Conservation (phyloP, 495 filamentous ascomycete species). For the Aspergillus ellipticus region DNA sequence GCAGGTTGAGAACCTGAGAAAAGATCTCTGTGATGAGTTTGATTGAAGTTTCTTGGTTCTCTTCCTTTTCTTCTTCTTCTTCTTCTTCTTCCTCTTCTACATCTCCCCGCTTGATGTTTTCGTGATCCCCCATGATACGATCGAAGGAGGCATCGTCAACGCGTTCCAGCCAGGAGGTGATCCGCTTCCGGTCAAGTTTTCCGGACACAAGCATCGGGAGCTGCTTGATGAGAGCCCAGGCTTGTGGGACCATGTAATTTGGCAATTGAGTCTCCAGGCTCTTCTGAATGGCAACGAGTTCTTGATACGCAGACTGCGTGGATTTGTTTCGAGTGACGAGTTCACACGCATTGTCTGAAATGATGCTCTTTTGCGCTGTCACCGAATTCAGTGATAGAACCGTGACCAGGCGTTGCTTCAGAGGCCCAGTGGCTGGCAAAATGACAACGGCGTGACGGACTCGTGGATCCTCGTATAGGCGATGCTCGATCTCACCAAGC, state of each 20-base stretch:
- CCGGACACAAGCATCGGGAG: conserved; percentile 49
- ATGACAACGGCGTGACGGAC: conserved; percentile 47
- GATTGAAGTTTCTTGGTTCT: conserved; percentile 21
- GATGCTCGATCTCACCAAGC: conserved; percentile 49
- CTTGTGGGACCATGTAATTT: conserved; percentile 47
- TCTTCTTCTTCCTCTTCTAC: conserved; percentile 26
- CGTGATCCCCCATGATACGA: conserved; percentile 38
- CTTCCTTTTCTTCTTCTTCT: conserved; percentile 24
- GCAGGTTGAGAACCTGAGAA: conserved; percentile 47
- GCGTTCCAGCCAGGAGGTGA: conserved; percentile 41
- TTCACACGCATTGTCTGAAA: conserved; percentile 32
- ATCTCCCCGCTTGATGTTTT: conserved; percentile 26
- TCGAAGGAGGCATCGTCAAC: conserved; percentile 34
- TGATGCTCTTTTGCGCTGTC: conserved; percentile 23
- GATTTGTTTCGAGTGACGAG: conserved; percentile 28
- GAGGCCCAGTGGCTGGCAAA: conserved; percentile 37
- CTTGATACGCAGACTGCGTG: conserved; percentile 23
- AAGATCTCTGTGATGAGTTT: conserved; percentile 38
- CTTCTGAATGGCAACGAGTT: conserved; percentile 31
- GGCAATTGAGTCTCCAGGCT: conserved; percentile 36
- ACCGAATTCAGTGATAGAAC: conserved; percentile 39
- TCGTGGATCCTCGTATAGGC: conserved; percentile 28
- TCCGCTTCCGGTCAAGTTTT: conserved; percentile 47
- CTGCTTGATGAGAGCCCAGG: conserved; percentile 40
- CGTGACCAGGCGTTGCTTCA: conserved; percentile 40